Evolutionary conservation across 139 green algal species (phyloP), one percentile per base, ranked within the genome.

Genomic region (Micractinium conductrix): DNA sequence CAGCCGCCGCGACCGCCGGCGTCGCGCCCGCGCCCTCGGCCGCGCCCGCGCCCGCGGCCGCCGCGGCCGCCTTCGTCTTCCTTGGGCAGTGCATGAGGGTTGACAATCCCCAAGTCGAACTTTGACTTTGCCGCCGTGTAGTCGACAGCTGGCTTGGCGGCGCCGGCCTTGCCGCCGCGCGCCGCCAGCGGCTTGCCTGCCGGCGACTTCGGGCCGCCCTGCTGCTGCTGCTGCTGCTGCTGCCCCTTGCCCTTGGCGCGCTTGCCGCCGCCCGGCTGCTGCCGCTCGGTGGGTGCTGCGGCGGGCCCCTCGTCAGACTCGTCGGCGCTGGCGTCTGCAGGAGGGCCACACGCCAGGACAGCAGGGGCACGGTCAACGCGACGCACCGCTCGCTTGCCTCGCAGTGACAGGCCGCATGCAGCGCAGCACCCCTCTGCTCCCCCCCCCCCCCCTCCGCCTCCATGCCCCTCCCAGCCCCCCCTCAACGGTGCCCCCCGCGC

Each of bases 51-150:
- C 40, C 45, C 72, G 14, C 72, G 30, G 2, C 79, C 71, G 26
- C 72, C 58, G 35, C 63, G 55, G 6, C 71, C 79, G 69, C 65
- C 45, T 1, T 44, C 30, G 3, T 73, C 55, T 0, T 74, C 69
- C 7, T 62, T 33, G 22, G 53, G n/a, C 44, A 65, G 35, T 14
- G 69, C 37, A 28, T 76, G 70, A 6, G 58, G 70, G 58, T 62
- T 68, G 28, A 81, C 40, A 7, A 89, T 84, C 10, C 85, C 85
- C n/a, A 86, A 58, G 69, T 86, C 72, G 40, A 78, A 88, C 45
- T 85, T 81, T 30, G 26, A 43, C 33, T 44, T 58, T 30, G 69
- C 74, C 28, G 73, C 74, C 14, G 2, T 30, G 3, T 70, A 78
- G 37, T 88, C 81, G 16, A 88, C 70, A n/a, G n/a, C n/a, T 0